A percentile compares a stretch with the other conserved stretches of the same genome.
These are phyloP conservation scores for Catunica adiposa DNA, from an alignment of 2,329 filamentous ascomycete genomes.

Conservation along the genomic window DNA sequence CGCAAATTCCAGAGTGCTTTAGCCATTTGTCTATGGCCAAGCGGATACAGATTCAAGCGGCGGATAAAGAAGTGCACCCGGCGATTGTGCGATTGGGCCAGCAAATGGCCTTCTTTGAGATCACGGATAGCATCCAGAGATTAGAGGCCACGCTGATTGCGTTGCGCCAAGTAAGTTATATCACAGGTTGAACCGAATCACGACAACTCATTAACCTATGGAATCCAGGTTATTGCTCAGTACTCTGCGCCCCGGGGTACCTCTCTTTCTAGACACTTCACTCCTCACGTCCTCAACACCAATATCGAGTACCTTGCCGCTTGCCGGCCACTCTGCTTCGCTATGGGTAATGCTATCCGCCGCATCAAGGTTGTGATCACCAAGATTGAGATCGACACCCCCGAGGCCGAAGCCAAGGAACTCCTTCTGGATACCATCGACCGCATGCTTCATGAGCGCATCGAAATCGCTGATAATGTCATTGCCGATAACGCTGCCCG, in stretches of 20 bases:
- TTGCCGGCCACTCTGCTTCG: conserved; percentile 88
- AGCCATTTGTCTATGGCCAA: conserved; percentile 62
- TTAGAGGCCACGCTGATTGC: conserved; percentile 76
- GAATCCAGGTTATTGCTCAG: conserved; percentile 62
- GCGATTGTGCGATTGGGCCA: conserved; percentile 71
- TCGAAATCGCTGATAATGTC: conserved; percentile 70
- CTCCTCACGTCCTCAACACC: conserved; percentile 75
- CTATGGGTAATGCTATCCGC: conserved; percentile 91
- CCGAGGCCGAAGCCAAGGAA: conserved; percentile 68
- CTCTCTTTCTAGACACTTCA: conserved; percentile 78
- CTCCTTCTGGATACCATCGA: conserved; percentile 69
- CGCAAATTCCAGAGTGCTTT: conserved; percentile 55
- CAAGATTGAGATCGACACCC: conserved; percentile 70
- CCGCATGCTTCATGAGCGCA: conserved; percentile 75
- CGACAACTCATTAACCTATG: conserved; percentile 13
- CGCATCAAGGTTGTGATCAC: conserved; percentile 88
- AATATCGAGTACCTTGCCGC: conserved; percentile 91
- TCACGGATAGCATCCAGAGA: conserved; percentile 78
- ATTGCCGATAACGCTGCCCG: conserved; percentile 62
- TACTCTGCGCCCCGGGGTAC: conserved; percentile 77
- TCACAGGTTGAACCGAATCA: not conserved
- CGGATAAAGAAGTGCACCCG: conserved; percentile 70
- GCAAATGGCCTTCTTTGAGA: conserved; percentile 74
- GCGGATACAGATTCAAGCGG: conserved; percentile 35
- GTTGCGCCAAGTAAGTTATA: conserved; percentile 56